Conservation (phyloP, 805 yeast species). For the Schwanniomyces sp. region DNA sequence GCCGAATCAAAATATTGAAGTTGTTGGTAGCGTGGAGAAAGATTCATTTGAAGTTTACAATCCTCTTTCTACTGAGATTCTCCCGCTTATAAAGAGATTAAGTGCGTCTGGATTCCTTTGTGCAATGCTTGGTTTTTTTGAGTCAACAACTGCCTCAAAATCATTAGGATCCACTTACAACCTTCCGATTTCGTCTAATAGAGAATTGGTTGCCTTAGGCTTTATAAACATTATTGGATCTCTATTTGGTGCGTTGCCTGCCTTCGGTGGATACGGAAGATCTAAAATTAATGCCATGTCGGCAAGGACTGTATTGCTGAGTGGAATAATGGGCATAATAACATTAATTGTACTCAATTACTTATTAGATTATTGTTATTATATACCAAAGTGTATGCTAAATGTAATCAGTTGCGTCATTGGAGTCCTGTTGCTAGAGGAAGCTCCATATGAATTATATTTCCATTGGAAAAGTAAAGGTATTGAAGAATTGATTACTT, state of each 20-base stretch:
- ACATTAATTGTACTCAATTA: constrained; percentile 65
- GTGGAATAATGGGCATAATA: constrained; percentile 74
- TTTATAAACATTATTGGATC: constrained; percentile 65
- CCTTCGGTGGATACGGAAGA: constrained; percentile 96
- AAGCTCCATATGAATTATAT: constrained; percentile 73
- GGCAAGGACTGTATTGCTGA: constrained; percentile 83
- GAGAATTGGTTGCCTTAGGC: constrained; percentile 91
- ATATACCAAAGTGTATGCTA: constrained; percentile 75
- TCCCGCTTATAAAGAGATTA: constrained; percentile 54
- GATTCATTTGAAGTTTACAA: constrained; percentile 46
- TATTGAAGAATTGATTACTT: constrained; percentile 65
- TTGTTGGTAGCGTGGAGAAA: constrained; percentile 67
- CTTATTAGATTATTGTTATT: constrained; percentile 63
- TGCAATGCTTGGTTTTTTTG: constrained; percentile 88
- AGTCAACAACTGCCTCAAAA: constrained; percentile 90
- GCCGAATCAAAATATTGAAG: constrained; percentile 54
- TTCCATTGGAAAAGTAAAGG: constrained; percentile 78
- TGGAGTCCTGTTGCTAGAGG: constrained; percentile 65
- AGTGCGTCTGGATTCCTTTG: constrained; percentile 70
- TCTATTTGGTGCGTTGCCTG: constrained; percentile 72
- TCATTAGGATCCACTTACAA: constrained; percentile 76
- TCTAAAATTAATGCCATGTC: constrained; percentile 84
- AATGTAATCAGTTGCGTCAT: constrained; percentile 79
- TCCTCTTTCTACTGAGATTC: constrained; percentile 56
- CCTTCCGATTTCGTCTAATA: constrained; percentile 74